Conservation (phyloP, 352 stramenopile genomes). For the Phytophthora uliginosa region DNA sequence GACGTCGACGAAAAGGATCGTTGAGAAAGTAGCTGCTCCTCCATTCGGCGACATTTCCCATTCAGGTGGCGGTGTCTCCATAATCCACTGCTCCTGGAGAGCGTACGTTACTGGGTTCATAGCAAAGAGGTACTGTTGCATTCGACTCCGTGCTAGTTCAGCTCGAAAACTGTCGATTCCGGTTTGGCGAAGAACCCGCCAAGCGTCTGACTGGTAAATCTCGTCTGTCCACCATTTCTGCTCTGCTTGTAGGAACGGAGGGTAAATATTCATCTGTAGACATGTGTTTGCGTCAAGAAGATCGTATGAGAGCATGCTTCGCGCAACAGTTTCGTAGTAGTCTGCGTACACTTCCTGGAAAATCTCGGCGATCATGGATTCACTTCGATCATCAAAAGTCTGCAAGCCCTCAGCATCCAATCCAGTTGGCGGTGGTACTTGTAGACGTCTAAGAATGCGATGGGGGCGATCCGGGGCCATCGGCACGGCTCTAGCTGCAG, state of each 20-base stretch:
- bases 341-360: slow-evolving; percentile 84
- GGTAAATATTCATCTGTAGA: slow-evolving; percentile 86
- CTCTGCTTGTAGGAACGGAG: slow-evolving; percentile 77
- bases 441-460: slow-evolving; percentile 70
- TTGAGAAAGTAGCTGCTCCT: slow-evolving; percentile 57
- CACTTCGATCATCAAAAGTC: slow-evolving; percentile 69
- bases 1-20: slow-evolving; percentile 90
- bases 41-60: slow-evolving; percentile 70
- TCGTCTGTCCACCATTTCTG: slow-evolving; percentile 91
- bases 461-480: slow-evolving; percentile 74
- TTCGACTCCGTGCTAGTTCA: slow-evolving; percentile 46
- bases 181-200: slow-evolving; percentile 86
- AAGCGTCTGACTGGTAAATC: slow-evolving; percentile 74
- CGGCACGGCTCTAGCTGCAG: slow-evolving; percentile 54
- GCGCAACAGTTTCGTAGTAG: slow-evolving; percentile 83
- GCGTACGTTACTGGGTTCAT: slow-evolving; percentile 89
- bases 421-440: slow-evolving; percentile 69
- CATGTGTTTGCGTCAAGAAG: slow-evolving; percentile 80
- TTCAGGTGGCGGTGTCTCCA: slow-evolving; percentile 73
- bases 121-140: slow-evolving; percentile 70
- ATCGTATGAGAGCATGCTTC: slow-evolving; percentile 91
- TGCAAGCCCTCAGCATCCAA: slow-evolving; percentile 56
- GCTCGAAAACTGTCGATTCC: slow-evolving; percentile 66
- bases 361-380: slow-evolving; percentile 75
- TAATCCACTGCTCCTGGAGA: slow-evolving; percentile 91